Conservation (phyloP, 139 green algal species). For the Picochlorum sp. region DNA sequence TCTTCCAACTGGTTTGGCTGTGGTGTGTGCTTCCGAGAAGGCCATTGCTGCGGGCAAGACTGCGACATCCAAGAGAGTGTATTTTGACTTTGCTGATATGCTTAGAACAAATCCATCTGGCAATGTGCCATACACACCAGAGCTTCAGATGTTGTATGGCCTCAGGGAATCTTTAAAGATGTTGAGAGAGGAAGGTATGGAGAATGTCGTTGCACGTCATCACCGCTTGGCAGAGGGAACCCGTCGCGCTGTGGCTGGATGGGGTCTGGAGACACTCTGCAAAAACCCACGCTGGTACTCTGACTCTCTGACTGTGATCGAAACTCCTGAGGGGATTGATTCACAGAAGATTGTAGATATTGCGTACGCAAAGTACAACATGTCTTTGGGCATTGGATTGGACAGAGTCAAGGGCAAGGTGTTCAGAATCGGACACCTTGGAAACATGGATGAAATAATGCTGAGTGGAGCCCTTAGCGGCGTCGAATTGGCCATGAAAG, state of each 20-base stretch:
- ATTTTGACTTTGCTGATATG: conserved; percentile 82
- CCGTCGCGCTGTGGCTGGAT: conserved; percentile 73
- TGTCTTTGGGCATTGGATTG: conserved; percentile 90
- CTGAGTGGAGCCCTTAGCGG: conserved; percentile 71
- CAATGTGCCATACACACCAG: conserved; percentile 72
- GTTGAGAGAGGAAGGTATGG: conserved; percentile 76
- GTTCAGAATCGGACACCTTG: conserved; percentile 94
- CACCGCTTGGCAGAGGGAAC: conserved; percentile 68
- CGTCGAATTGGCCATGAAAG: conserved; percentile 88
- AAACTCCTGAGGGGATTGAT: conserved; percentile 79
- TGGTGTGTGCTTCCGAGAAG: conserved; percentile 79
- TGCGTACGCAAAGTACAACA: conserved; percentile 89
- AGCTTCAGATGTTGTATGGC: conserved; percentile 82
- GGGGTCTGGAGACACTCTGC: conserved; percentile 89
- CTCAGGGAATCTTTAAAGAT: conserved; percentile 66
- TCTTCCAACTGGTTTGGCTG: conserved; percentile 84
- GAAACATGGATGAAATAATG: conserved; percentile 97
- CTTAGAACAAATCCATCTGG: conserved; percentile 46
- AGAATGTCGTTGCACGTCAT: conserved; percentile 80
- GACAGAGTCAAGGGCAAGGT: conserved; percentile 86
- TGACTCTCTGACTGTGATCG: conserved; percentile 89
- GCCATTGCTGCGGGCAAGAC: conserved; percentile 63
- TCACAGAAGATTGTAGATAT: conserved; percentile 76
- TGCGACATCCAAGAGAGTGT: conserved; percentile 61
- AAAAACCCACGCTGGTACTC: conserved; percentile 74